These are phyloP conservation scores for Eremochloa ophiuroides DNA, from an alignment of 176 grass and related monocot species.

Conservation along the genomic window DNA sequence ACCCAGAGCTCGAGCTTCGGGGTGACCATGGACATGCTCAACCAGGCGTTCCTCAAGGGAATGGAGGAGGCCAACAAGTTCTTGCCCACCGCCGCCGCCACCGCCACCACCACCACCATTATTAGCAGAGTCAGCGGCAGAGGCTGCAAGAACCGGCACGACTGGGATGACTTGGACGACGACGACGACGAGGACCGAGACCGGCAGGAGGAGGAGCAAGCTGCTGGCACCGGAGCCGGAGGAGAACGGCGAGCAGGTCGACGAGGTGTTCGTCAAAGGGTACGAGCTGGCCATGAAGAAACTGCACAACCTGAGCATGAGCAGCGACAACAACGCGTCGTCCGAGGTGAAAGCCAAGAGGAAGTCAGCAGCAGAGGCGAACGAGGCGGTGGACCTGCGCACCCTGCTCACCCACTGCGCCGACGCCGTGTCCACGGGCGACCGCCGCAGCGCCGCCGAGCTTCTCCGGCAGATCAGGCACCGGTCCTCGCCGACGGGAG, in stretches of 20 bases:
- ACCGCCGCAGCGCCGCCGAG: constrained; percentile 24
- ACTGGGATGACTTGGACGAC: background rate
- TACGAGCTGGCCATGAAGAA: background rate
- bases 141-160: background rate
- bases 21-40: background rate
- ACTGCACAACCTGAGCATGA: background rate
- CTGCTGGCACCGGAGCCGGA: background rate
- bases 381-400: background rate
- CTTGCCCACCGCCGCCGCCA: constrained; percentile 33
- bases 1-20: background rate
- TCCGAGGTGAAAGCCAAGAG: background rate
- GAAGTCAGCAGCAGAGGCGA: background rate
- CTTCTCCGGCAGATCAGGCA: constrained; percentile 49
- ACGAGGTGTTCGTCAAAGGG: background rate
- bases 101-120: background rate
- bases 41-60: constrained; percentile 37
- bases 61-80: constrained; percentile 48
- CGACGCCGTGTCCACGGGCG: constrained; percentile 30
- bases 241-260: background rate
- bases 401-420: background rate
- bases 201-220: background rate
- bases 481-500: constrained; percentile 39
- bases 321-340: too few relatives aligned
- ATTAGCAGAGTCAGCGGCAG: background rate
- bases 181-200: background rate